Conservation (phyloP, 768 basidiomycete species). For the Tubosaeta brunneosetosa region DNA sequence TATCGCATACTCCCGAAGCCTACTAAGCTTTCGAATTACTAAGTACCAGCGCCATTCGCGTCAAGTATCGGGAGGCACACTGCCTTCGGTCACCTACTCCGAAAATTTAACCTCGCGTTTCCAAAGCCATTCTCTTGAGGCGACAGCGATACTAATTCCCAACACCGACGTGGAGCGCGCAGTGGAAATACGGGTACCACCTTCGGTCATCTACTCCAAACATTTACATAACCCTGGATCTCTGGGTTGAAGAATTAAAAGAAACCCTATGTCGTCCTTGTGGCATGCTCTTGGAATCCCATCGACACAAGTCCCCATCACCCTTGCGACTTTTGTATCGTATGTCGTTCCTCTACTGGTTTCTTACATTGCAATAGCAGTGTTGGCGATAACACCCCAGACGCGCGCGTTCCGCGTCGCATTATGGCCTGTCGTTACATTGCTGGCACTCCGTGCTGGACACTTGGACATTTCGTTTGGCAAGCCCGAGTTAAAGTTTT, state of each 20-base stretch:
- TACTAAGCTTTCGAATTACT: no score
- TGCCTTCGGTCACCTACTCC: no score
- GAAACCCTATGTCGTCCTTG: not conserved
- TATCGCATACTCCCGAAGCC: no score
- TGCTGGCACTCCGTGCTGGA: conserved; percentile 38
- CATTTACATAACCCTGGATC: not conserved
- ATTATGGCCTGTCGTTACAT: conserved; percentile 43
- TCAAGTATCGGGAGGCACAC: no score
- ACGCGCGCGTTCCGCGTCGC: conserved; percentile 43
- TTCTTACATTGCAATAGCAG: conserved; percentile 45
- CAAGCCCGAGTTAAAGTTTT: not conserved
- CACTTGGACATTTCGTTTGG: conserved; percentile 5
- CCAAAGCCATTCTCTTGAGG: no score
- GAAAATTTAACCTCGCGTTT: no score
- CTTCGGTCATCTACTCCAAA: not conserved
- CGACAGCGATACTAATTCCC: no score
- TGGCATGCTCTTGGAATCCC: conserved; percentile 1
- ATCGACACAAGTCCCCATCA: conserved; percentile 24
- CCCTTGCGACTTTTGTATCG: conserved; percentile 29
- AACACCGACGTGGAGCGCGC: no score
- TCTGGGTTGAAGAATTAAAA: not conserved
- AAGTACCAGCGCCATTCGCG: no score
- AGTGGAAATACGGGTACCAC: not conserved
- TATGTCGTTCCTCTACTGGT: conserved; percentile 40
- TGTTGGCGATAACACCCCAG: conserved; percentile 44